Conservation (phyloP, 2,329 filamentous ascomycete genomes). For the Phyllosticta citriasiana region DNA sequence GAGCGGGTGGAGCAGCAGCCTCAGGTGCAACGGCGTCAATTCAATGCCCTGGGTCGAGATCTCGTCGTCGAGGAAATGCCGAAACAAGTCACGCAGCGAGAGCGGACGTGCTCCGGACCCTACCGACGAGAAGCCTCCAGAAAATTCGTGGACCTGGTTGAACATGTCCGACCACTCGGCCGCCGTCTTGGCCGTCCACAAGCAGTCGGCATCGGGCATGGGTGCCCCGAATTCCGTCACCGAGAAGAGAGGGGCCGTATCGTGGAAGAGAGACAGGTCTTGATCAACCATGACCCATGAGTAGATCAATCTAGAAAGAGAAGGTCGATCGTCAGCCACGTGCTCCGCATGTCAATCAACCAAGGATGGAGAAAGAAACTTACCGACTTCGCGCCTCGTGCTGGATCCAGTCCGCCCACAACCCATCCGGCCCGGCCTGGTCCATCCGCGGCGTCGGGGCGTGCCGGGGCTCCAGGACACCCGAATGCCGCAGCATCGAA, state of each 20-base stretch:
- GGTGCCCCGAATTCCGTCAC: constrained; percentile 56
- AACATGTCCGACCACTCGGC: constrained; percentile 51
- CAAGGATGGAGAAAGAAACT: constrained; percentile 16
- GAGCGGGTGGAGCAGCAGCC: constrained; percentile 58
- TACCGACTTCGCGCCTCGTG: constrained; percentile 55
- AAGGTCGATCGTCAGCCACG: constrained; percentile 3
- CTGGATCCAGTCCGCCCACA: constrained; percentile 57
- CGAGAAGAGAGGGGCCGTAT: constrained; percentile 52
- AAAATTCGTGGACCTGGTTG: constrained; percentile 49
- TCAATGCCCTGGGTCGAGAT: constrained; percentile 42
- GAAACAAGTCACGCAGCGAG: constrained; percentile 56
- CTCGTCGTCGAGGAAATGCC: constrained; percentile 57
- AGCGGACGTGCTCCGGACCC: constrained; percentile 43
- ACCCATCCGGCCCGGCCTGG: constrained; percentile 35
- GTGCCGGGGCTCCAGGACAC: constrained; percentile 49
- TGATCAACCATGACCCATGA: constrained; percentile 68
- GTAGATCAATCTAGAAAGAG: constrained; percentile 50
- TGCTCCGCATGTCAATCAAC: not conserved
- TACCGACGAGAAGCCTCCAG: constrained; percentile 44
- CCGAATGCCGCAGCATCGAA: constrained; percentile 60
- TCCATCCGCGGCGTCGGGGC: constrained; percentile 36
- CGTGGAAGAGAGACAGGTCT: constrained; percentile 58
- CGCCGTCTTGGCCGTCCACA: constrained; percentile 53
- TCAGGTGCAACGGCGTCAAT: constrained; percentile 48
- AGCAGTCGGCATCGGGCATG: constrained; percentile 51